These are phyloP conservation scores for Triadica sebifera DNA, from an alignment of 345 rosid genomes.

Conservation along the genomic window DNA sequence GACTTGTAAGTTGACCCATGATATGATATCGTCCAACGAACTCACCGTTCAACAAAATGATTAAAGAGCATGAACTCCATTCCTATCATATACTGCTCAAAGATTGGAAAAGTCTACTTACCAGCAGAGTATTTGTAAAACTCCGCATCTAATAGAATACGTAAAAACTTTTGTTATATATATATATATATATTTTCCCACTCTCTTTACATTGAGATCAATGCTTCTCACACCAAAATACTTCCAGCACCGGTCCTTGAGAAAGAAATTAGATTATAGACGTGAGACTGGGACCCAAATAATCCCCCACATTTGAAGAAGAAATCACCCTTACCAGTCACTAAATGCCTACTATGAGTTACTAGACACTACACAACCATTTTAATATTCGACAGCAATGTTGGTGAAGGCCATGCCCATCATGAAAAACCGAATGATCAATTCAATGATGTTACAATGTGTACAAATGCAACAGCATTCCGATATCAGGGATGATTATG, in stretches of 20 bases:
- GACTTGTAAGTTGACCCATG: too few relatives aligned
- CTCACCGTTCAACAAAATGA: too few relatives aligned
- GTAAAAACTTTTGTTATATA: not conserved
- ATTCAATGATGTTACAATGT: not conserved
- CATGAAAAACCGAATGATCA: constrained; percentile 14
- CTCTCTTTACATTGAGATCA: not conserved
- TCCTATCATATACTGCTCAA: too few relatives aligned
- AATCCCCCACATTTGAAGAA: not conserved
- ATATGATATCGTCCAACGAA: too few relatives aligned
- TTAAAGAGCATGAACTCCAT: too few relatives aligned
- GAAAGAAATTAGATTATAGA: constrained; percentile 10
- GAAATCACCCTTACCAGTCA: not conserved
- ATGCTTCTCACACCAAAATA: not conserved
- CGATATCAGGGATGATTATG: constrained; percentile 19
- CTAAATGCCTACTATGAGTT: not conserved
- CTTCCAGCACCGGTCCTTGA: not conserved
- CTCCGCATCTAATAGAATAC: not conserved
- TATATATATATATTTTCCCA: not conserved
- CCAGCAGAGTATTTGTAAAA: not conserved
- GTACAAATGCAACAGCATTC: constrained; percentile 21
- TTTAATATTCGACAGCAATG: constrained; percentile 3
- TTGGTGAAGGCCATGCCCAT: constrained; percentile 18
- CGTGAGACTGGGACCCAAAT: not conserved
- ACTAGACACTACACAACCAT: constrained; percentile 14
- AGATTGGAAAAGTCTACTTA: not conserved